A percentile compares a stretch with the other conserved stretches of the same genome.
Evolutionary conservation across 768 basidiomycete genomes (phyloP).

Genomic region (Coprinopsis marcescibilis): DNA sequence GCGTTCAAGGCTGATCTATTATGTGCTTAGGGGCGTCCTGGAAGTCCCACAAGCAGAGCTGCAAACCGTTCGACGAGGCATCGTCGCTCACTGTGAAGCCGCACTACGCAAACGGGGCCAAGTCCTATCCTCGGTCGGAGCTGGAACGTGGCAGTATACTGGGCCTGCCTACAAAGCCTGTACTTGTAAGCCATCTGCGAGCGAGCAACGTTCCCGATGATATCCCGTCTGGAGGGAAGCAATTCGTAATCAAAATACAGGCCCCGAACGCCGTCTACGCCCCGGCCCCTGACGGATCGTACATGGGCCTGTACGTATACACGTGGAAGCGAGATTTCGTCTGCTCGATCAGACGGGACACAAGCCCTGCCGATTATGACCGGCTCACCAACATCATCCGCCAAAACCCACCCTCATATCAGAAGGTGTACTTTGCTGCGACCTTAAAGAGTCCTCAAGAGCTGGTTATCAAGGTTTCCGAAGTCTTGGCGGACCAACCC

Average conservation of each 20-base stretch:
- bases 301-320: background rate
- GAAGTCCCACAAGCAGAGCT: conserved; percentile 2
- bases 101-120: background rate
- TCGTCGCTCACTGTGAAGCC: background rate
- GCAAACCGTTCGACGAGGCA: background rate
- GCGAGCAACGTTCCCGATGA: background rate
- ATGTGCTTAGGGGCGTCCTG: background rate
- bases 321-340: conserved; percentile 2
- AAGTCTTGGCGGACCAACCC: too few species aligned
- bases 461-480: too few species aligned
- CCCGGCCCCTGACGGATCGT: background rate
- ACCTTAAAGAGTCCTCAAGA: too few species aligned
- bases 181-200: background rate
- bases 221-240: background rate
- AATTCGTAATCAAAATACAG: conserved; percentile 3
- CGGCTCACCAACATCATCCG: background rate
- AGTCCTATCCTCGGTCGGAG: background rate
- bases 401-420: conserved; percentile 13
- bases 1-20: background rate
- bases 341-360: background rate
- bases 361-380: conserved; percentile 1
- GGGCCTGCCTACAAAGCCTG: background rate
- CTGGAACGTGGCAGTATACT: background rate
- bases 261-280: background rate
- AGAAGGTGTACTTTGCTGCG: too few species aligned